Evolutionary conservation across 129 eudicot genomes (phyloP).

Genomic region (Pseudognaphalium luteoalbum): DNA sequence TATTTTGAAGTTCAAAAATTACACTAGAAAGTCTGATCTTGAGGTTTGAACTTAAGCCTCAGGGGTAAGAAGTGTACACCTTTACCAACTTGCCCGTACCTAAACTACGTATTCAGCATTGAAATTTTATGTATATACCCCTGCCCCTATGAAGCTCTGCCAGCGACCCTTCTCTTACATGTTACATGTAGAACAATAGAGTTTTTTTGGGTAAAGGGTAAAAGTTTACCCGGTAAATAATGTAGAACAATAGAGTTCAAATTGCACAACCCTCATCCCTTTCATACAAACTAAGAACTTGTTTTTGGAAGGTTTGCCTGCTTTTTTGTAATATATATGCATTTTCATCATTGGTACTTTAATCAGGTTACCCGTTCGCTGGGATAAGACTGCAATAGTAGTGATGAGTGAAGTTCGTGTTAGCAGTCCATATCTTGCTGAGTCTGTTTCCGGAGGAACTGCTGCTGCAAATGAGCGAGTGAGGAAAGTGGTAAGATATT

Average conservation of each 20-base stretch:
- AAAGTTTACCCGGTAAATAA: too few species aligned
- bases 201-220: too few species aligned
- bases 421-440: conserved; percentile 94
- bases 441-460: conserved; percentile 90
- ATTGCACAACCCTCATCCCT: not conserved
- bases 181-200: not conserved
- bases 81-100: too few species aligned
- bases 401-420: conserved; percentile 98
- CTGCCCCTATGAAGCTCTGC: too few species aligned
- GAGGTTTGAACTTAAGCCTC: too few species aligned
- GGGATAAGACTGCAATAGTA: conserved; percentile 94
- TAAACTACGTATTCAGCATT: too few species aligned
- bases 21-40: too few species aligned
- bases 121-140: too few species aligned
- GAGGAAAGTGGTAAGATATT: conserved; percentile 86
- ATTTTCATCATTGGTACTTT: conserved; percentile 9
- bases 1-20: too few species aligned
- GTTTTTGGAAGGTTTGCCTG: not conserved
- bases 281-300: not conserved
- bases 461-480: conserved; percentile 98
- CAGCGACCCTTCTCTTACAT: not conserved
- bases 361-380: conserved; percentile 87
- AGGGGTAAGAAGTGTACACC: too few species aligned
- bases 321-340: not conserved
- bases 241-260: not conserved